phyloP scores from a whole-genome alignment of 1,284 basidiomycete species.

The Rhodotorula sp. region DNA sequence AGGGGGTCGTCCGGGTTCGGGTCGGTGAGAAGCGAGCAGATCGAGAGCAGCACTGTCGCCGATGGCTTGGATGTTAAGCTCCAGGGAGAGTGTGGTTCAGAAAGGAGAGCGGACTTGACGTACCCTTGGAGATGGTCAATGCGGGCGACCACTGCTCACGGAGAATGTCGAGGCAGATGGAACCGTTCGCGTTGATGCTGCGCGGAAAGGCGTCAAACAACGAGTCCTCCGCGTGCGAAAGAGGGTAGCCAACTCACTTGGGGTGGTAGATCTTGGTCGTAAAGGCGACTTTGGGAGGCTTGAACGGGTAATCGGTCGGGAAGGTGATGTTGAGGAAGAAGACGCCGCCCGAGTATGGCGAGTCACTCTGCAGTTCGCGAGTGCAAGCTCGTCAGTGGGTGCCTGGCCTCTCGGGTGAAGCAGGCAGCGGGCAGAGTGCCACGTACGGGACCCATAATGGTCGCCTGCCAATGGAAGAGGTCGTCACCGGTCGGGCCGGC shows the following conservation, averaged over 20 bases:
- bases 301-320: conserved; percentile 96
- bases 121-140: conserved; percentile 48
- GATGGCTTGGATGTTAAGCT: neutral
- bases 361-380: conserved; percentile 10
- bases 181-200: conserved; percentile 96
- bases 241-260: conserved; percentile 46
- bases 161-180: conserved; percentile 78
- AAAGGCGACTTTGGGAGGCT: conserved; percentile 98
- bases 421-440: conserved; percentile 47
- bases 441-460: conserved; percentile 45
- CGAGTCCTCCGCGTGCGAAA: no score
- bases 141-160: conserved; percentile 83
- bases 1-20: conserved; percentile 53
- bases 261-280: conserved; percentile 75
- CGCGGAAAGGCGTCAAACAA: no score
- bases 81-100: no score
- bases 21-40: conserved; percentile 44
- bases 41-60: conserved; percentile 14
- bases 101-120: conserved; percentile 10
- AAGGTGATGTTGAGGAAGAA: conserved; percentile 66
- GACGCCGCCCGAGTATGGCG: conserved; percentile 44
- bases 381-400: neutral
- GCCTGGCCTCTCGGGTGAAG: no score
- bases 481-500: conserved; percentile 93
- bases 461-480: conserved; percentile 77